These are phyloP conservation scores for Paramecium octaurelia DNA, from an alignment of 73 alveolate genomes.

Conservation along the genomic window DNA sequence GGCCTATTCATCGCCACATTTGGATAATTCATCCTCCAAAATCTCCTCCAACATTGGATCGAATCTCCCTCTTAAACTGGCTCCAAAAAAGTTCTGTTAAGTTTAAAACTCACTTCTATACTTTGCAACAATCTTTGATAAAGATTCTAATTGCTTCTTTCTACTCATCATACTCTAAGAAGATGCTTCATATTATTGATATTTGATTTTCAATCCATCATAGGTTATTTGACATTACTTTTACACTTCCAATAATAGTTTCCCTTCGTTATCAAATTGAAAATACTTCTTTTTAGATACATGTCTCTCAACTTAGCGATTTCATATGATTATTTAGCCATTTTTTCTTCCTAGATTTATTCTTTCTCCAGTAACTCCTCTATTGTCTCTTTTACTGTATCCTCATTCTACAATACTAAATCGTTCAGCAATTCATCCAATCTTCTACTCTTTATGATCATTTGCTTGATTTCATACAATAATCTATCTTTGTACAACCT, in stretches of 20 bases:
- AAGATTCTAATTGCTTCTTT: background rate
- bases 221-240: background rate
- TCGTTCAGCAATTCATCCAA: background rate
- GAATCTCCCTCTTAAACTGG: background rate
- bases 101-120: background rate
- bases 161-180: background rate
- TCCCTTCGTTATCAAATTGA: background rate
- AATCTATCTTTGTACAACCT: background rate
- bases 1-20: background rate
- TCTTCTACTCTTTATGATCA: slow-evolving; percentile 1
- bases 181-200: background rate
- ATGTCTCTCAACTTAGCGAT: background rate
- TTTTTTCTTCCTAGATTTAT: background rate
- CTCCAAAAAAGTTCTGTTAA: background rate
- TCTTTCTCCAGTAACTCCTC: background rate
- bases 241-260: background rate
- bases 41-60: slow-evolving; percentile 19
- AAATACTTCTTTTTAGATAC: background rate
- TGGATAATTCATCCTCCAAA: slow-evolving; percentile 1
- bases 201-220: background rate
- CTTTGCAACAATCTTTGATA: background rate
- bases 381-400: background rate
- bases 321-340: background rate
- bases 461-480: background rate
- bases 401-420: background rate